These are phyloP conservation scores for Agaricus blazei DNA, from an alignment of 768 basidiomycete species.

Conservation along the genomic window DNA sequence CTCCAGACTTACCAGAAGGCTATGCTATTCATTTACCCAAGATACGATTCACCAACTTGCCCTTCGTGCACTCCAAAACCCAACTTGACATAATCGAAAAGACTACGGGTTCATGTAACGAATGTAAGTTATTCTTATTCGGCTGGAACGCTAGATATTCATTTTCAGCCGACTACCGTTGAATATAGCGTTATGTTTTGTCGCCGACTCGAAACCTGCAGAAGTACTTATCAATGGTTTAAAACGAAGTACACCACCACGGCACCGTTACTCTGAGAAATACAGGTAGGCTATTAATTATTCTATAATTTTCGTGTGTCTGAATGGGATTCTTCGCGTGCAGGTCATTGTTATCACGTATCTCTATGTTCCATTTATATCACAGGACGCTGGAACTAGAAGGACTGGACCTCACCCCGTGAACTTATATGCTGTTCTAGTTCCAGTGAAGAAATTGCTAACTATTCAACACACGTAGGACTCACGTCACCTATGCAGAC, in stretches of 20 bases:
- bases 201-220: conserved; percentile 40
- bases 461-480: not conserved
- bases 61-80: conserved; percentile 56
- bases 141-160: not conserved
- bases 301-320: not conserved
- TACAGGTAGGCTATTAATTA: conserved; percentile 41
- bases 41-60: conserved; percentile 52
- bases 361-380: conserved; percentile 49
- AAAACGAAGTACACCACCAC: conserved; percentile 72
- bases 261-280: conserved; percentile 58
- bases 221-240: conserved; percentile 78
- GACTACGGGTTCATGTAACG: conserved; percentile 53
- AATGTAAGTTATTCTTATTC: conserved; percentile 41
- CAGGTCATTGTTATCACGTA: conserved; percentile 23
- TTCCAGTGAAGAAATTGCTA: not conserved
- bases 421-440: not conserved
- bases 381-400: conserved; percentile 13
- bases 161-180: not conserved
- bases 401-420: not conserved
- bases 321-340: not conserved
- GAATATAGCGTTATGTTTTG: conserved; percentile 63
- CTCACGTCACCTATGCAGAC: not conserved
- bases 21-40: conserved; percentile 47
- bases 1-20: conserved; percentile 39
- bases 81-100: conserved; percentile 16